phyloP scores from a whole-genome alignment of 2,329 filamentous ascomycete species.

The Metarhizium humberi region DNA sequence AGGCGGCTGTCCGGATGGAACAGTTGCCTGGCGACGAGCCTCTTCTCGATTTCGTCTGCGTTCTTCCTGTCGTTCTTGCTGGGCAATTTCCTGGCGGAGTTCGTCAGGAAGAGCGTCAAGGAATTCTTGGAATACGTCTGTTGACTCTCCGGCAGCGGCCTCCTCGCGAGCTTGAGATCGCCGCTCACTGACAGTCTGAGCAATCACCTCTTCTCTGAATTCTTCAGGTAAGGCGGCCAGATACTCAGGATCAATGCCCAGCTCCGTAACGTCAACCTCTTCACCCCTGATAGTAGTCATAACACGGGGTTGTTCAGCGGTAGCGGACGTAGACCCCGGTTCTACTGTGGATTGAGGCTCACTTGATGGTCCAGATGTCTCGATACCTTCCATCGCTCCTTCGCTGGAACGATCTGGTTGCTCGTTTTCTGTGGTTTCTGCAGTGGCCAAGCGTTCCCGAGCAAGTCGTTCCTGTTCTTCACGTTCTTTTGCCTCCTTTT shows the following conservation, averaged over 20 bases:
- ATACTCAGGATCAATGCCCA: slow-evolving; percentile 92
- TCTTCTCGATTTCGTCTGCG: slow-evolving; percentile 82
- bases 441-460: slow-evolving; percentile 37
- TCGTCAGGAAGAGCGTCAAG: slow-evolving; percentile 86
- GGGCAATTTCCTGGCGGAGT: slow-evolving; percentile 80
- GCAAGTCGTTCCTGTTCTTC: slow-evolving; percentile 33
- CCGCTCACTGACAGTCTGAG: slow-evolving; percentile 76
- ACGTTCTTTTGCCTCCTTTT: slow-evolving; percentile 63
- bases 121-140: slow-evolving; percentile 86
- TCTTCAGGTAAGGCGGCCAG: slow-evolving; percentile 96
- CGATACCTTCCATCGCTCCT: slow-evolving; percentile 70
- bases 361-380: slow-evolving; percentile 35
- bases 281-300: slow-evolving; percentile 78
- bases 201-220: slow-evolving; percentile 89
- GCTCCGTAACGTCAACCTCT: slow-evolving; percentile 83
- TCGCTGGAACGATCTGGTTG: slow-evolving; percentile 11
- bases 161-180: slow-evolving; percentile 66
- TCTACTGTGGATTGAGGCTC: slow-evolving; percentile 20
- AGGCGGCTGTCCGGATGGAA: slow-evolving; percentile 41
- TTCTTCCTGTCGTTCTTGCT: slow-evolving; percentile 82
- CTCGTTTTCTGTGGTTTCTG: slow-evolving; percentile 40
- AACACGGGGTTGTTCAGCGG: slow-evolving; percentile 41
- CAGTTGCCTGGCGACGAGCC: slow-evolving; percentile 56
- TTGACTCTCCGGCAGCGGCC: slow-evolving; percentile 62
- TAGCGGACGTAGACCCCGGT: slow-evolving; percentile 8